Evolutionary conservation across 345 rosid species (phyloP).

Genomic region (Rhizophora apiculata): DNA sequence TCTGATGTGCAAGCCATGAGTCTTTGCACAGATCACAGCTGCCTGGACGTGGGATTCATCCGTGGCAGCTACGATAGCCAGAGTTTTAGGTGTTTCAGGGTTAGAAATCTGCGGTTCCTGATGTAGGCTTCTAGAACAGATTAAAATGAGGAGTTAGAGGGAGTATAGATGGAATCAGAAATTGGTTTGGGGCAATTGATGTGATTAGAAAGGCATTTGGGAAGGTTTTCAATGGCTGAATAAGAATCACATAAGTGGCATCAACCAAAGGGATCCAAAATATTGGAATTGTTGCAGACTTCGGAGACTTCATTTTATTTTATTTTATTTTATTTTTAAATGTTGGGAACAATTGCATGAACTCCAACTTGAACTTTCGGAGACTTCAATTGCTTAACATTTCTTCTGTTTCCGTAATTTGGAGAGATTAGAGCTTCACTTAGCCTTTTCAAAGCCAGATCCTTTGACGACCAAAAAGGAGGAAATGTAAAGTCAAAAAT

Average conservation of each 20-base stretch:
- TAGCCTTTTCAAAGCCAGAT: no score
- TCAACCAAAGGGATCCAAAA: not conserved
- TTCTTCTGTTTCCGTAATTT: no score
- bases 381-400: no score
- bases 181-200: not conserved
- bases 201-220: not conserved
- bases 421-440: no score
- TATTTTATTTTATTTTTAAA: not conserved
- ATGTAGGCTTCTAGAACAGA: not conserved
- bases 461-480: no score
- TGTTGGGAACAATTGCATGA: not conserved
- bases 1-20: constrained; percentile 5
- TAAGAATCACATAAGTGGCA: not conserved
- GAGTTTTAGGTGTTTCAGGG: not conserved
- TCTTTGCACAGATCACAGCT: constrained; percentile 7
- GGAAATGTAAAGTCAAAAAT: no score
- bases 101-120: not conserved
- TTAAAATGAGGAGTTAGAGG: not conserved
- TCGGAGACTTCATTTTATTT: not conserved
- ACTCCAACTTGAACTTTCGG: no score
- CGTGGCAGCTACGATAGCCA: not conserved
- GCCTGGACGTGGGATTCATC: constrained; percentile 14
- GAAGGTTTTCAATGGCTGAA: not conserved
- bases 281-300: not conserved
- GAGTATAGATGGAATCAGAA: not conserved